Evolutionary conservation across 2,329 filamentous ascomycete genomes (phyloP), one percentile per base, ranked within the genome.

Genomic region (Aspergillus uvarum): DNA sequence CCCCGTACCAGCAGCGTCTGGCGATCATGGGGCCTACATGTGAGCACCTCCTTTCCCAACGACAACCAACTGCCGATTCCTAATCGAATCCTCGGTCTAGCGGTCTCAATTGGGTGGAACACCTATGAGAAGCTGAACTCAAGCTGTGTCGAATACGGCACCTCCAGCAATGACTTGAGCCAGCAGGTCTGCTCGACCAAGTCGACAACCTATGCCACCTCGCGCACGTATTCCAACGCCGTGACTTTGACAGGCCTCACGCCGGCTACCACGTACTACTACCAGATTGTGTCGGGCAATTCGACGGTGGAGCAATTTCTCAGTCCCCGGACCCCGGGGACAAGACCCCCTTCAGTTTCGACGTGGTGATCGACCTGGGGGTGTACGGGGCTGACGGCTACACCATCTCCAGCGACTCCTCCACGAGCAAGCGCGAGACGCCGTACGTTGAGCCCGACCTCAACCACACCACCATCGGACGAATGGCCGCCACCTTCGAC

Each of bases 391-490:
- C 68, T 1, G 80, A 85, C 66, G 83, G 83, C 4, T 85, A 74
- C 70, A 85, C 83, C 7, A 78, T 82, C 53, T 26, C 74, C 14
- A 71, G 72, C 63, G 77, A 81, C 10, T 47, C 52, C 16, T 29
- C 24, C 67, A 66, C 72, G 11, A 85, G 84, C 68, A 74, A 80
- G 38, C 80, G 82, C 57, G 76, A 69, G 1, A 83, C 83, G 44
- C 83, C 82, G 0, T 62, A 62, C 5, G 72, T 86, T 44, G 70
- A 82, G 4, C 83, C 83, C 2, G 79, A 79, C 10, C 74, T 85
- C 1, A 84, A 86, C 66, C 83, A 86, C 72, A 83, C 82, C 2
- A 87, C 84, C n/a, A 87, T 87, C 59, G 77, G 76, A 16, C 78
- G 79, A 2, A 79, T 87, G 1, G 82, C 83, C 2, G 67, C 73